These are phyloP conservation scores for Penicillium daleae DNA, from an alignment of 495 filamentous ascomycete genomes.

Conservation along the genomic window DNA sequence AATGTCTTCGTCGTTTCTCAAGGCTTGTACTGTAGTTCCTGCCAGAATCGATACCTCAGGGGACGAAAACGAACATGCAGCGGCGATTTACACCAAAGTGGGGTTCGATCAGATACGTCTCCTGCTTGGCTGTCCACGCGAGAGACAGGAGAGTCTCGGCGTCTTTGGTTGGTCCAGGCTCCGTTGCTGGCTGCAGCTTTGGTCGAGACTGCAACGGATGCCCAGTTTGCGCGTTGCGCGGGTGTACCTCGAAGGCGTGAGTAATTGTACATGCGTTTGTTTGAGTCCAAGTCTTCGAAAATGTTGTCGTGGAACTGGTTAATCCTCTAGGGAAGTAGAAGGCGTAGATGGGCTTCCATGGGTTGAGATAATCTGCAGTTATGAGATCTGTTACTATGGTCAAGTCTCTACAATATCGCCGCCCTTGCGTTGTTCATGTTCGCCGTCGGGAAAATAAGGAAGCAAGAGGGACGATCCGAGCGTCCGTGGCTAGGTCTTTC, in stretches of 20 bases:
- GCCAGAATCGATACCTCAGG: conserved; percentile 17
- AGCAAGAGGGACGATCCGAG: conserved; percentile 13
- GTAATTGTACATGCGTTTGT: conserved; percentile 10
- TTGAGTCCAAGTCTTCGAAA: not conserved
- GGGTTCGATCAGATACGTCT: conserved; percentile 22
- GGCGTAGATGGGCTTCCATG: not conserved
- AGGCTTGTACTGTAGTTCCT: conserved; percentile 12
- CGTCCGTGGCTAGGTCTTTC: conserved; percentile 18
- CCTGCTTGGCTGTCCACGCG: conserved; percentile 34
- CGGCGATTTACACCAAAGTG: conserved; percentile 26
- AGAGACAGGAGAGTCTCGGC: conserved; percentile 17
- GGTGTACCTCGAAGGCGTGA: conserved; percentile 15
- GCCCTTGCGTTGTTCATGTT: not conserved
- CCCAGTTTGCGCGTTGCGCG: conserved; percentile 12
- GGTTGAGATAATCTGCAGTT: not conserved
- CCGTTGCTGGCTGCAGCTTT: conserved; percentile 22
- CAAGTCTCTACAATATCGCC: conserved; percentile 11
- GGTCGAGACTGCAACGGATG: conserved; percentile 29
- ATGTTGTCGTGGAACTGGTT: not conserved
- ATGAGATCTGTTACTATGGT: not conserved
- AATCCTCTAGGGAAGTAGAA: not conserved
- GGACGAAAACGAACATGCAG: conserved; percentile 29
- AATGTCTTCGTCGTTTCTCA: conserved; percentile 6
- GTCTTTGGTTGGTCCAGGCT: conserved; percentile 25
- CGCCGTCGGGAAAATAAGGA: conserved; percentile 28